Evolutionary conservation across 2,329 filamentous ascomycete species (phyloP).

Genomic region (Decorospora gaudefroyi): DNA sequence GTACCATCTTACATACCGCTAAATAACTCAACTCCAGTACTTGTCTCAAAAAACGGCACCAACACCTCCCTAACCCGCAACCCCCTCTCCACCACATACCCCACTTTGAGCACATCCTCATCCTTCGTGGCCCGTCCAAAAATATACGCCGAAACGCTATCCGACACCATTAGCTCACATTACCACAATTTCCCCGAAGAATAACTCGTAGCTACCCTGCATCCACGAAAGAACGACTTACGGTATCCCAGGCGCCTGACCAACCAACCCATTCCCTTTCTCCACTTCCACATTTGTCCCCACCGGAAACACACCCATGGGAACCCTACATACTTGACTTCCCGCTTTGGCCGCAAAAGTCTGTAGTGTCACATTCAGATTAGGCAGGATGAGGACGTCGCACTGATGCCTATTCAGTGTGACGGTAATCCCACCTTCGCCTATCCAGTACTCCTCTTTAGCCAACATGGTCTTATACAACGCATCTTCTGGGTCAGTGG

Average conservation of each 20-base stretch:
- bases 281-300: constrained; percentile 52
- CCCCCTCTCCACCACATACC: constrained; percentile 7
- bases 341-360: constrained; percentile 45
- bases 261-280: constrained; percentile 52
- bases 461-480: constrained; percentile 60
- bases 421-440: constrained; percentile 61
- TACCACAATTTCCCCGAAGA: background rate
- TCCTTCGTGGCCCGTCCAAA: constrained; percentile 12
- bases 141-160: constrained; percentile 14
- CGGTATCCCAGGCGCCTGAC: constrained; percentile 56
- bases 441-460: constrained; percentile 56
- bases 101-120: constrained; percentile 12
- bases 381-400: constrained; percentile 63
- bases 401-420: constrained; percentile 59
- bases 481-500: constrained; percentile 53
- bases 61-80: constrained; percentile 1
- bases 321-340: constrained; percentile 63
- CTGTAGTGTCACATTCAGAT: constrained; percentile 54
- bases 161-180: background rate
- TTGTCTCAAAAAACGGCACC: constrained; percentile 6
- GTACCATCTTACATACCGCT: too few relatives aligned
- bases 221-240: constrained; percentile 41
- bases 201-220: background rate
- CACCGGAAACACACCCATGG: constrained; percentile 59
- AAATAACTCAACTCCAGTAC: too few relatives aligned